A percentile compares a stretch with the other conserved stretches of the same genome.
Conservation (phyloP, 2,329 filamentous ascomycete genomes). For the Apiospora phragmitis region DNA sequence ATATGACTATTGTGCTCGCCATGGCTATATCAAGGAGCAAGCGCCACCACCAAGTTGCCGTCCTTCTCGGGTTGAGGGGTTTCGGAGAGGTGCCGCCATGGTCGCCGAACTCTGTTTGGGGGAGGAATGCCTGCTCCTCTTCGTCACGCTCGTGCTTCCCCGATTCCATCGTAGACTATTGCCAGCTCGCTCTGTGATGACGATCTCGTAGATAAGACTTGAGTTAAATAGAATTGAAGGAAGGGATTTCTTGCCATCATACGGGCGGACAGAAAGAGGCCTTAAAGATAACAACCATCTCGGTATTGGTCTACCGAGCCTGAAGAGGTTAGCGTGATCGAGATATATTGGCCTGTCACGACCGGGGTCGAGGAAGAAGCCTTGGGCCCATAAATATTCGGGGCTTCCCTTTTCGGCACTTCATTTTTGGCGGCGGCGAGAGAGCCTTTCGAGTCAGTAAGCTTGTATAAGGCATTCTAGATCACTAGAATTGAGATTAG, state of each 20-base stretch:
- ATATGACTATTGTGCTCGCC: constrained; percentile 27
- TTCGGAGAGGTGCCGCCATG: constrained; percentile 12
- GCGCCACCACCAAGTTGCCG: constrained; percentile 25
- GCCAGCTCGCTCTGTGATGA: no score
- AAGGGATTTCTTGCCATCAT: neutral
- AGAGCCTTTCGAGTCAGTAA: neutral
- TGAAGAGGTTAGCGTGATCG: neutral
- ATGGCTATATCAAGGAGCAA: constrained; percentile 32
- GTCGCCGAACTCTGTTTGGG: constrained; percentile 8
- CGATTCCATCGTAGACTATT: neutral
- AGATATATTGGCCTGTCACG: neutral
- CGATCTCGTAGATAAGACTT: neutral
- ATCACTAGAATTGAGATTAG: no score
- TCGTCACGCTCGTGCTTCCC: constrained; percentile 25
- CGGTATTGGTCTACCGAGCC: neutral
- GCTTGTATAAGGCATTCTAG: neutral
- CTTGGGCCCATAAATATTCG: neutral
- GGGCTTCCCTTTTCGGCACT: neutral
- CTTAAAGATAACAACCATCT: neutral
- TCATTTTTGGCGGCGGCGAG: neutral
- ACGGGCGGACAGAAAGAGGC: neutral
- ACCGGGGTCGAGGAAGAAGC: neutral
- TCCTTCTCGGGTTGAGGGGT: constrained; percentile 10
- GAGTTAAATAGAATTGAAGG: neutral
- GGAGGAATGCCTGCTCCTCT: constrained; percentile 34